Percentiles rank a stretch among this genome's conserved stretches.
phyloP scores from a whole-genome alignment of 306 rosid genomes.

The Oxytropis ochrocephala region DNA sequence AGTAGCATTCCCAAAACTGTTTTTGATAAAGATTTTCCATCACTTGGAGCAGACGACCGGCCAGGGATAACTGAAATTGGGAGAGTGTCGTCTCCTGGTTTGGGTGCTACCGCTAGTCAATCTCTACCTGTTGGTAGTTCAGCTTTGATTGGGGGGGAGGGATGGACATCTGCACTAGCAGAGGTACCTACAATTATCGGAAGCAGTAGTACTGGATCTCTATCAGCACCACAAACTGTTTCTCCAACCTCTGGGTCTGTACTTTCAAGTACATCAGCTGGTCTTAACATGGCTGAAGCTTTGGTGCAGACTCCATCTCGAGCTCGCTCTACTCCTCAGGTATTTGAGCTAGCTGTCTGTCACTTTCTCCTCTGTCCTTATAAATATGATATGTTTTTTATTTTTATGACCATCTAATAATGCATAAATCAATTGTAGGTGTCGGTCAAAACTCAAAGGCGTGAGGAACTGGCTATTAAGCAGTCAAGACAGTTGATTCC shows the following conservation, averaged over 20 bases:
- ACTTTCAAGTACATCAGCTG: conserved; percentile 43
- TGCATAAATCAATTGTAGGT: conserved; percentile 35
- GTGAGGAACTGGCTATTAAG: conserved; percentile 91
- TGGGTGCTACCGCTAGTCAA: conserved; percentile 65
- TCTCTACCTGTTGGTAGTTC: conserved; percentile 72
- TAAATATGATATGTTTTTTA: neutral
- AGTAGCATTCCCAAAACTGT: conserved; percentile 64
- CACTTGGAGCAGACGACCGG: conserved; percentile 86
- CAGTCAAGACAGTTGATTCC: conserved; percentile 96
- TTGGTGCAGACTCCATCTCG: conserved; percentile 82
- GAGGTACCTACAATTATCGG: conserved; percentile 76
- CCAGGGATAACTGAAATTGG: conserved; percentile 63
- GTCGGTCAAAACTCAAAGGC: conserved; percentile 85
- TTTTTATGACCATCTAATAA: conserved; percentile 9
- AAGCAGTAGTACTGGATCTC: conserved; percentile 55
- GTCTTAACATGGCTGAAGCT: conserved; percentile 99
- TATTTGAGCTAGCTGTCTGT: conserved; percentile 25
- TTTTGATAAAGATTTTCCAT: conserved; percentile 94
- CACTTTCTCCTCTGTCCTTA: neutral
- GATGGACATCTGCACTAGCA: conserved; percentile 92
- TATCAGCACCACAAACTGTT: conserved; percentile 49
- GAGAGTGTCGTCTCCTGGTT: conserved; percentile 84
- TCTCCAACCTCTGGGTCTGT: conserved; percentile 40
- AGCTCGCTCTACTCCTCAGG: conserved; percentile 73
- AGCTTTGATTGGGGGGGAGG: conserved; percentile 88